Base-by-base conservation (phyloP, 2,329 filamentous ascomycete genomes). In the Trichoderma aggressivum region DNA sequence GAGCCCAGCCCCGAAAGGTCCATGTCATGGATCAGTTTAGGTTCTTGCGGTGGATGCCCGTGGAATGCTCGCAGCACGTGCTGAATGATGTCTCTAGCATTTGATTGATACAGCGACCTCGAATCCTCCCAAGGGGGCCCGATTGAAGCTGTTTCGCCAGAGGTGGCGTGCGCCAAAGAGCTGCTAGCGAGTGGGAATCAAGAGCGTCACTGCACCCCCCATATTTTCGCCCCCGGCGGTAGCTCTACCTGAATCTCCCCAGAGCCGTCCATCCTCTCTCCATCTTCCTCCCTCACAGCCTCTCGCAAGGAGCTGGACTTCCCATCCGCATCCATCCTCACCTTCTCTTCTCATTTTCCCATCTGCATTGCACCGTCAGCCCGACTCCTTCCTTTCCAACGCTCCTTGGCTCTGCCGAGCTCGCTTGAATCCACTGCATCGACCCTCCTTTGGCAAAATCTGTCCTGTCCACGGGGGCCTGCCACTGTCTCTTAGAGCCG, bases 311-410 rank as follows among this genome's bases (percentile, higher is more conserved):
- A 80, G 79, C 78, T 81, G 79, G 77, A 80, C 78, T 76, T 75
- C 73, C 75, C 78, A 75, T 80, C 77, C 43, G 60, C 83, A 86
- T 83, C 82, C 84, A 80, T 82, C 78, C 78, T 76, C 78, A 79
- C 80, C 76, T 79, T 81, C 78, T 79, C 80, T 83, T 83, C 68
- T 70, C 60, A 64, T 80, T 76, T 60, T 60, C 78, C 75, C 79
- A 81, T 79, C 80, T 79, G 75, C 53, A 75, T 75, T 75, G 75
- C 53, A 75, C 75, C 74, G 75, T 77, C 76, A 76, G 77, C 78
- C 65, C 79, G 75, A 75, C 76, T 74, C 76, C 75, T 78, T 80
- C 77, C 70, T 76, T 79, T 77, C 74, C 72, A 76, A 81, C 80
- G 74, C 76, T 82, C 80, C 80, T 82, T 82, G 80, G 77, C 77